Percentiles rank a stretch among this genome's conserved stretches.
phyloP scores from a whole-genome alignment of 768 basidiomycete genomes.

The Leccinum barrowsii region DNA sequence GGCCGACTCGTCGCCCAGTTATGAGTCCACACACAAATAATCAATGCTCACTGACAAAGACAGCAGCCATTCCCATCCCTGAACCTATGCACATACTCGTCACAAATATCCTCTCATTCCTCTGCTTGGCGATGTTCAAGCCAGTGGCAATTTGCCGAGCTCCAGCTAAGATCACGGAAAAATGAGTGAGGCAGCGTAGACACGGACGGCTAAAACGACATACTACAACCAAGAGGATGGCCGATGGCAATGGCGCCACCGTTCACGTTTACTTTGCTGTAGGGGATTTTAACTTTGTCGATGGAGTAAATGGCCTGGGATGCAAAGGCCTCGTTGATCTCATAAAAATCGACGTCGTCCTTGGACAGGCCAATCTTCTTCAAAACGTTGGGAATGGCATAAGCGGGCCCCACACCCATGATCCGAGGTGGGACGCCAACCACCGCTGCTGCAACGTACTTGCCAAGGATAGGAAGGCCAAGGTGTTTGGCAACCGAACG shows the following conservation, averaged over 20 bases:
- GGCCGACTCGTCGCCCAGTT: not conserved
- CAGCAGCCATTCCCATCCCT: constrained; percentile 88
- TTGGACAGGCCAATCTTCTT: constrained; percentile 59
- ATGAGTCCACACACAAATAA: not conserved
- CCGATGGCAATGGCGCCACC: constrained; percentile 91
- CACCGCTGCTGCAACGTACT: constrained; percentile 66
- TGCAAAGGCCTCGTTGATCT: constrained; percentile 92
- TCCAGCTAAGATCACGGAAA: constrained; percentile 48
- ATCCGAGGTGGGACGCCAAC: constrained; percentile 84
- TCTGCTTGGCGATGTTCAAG: constrained; percentile 75
- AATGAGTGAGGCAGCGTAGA: constrained; percentile 5
- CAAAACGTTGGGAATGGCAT: constrained; percentile 77
- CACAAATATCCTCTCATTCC: constrained; percentile 71
- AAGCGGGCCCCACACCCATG: constrained; percentile 91
- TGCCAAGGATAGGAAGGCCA: constrained; percentile 83
- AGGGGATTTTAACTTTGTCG: constrained; percentile 64
- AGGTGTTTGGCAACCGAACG: constrained; percentile 78
- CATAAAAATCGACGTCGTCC: constrained; percentile 83
- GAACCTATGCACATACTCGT: constrained; percentile 91
- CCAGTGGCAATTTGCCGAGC: constrained; percentile 87
- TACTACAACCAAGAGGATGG: constrained; percentile 83
- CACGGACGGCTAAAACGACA: constrained; percentile 31
- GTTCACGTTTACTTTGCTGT: constrained; percentile 78
- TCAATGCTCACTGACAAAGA: constrained; percentile 83
- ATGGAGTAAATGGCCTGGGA: constrained; percentile 75